Percentiles rank a stretch among this genome's conserved stretches.
Evolutionary conservation across 768 basidiomycete genomes (phyloP).

Genomic region (Mycena venus): DNA sequence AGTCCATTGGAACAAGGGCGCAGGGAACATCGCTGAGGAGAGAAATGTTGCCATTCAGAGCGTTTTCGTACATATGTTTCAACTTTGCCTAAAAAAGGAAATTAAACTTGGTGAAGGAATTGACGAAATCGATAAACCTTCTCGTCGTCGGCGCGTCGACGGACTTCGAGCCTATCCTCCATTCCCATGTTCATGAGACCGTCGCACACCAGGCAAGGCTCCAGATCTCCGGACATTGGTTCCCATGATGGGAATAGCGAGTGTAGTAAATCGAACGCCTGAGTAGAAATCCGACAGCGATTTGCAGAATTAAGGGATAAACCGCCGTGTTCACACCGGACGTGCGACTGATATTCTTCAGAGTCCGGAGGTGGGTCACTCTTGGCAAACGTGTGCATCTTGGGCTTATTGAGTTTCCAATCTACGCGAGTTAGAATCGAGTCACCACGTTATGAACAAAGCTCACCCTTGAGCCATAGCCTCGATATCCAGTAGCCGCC

Average conservation of each 20-base stretch:
- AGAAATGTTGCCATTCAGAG: slow-evolving; percentile 59
- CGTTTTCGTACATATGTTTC: slow-evolving; percentile 71
- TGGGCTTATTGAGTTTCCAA: slow-evolving; percentile 80
- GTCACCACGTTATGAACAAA: slow-evolving; percentile 16
- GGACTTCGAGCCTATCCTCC: slow-evolving; percentile 72
- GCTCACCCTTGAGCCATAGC: slow-evolving; percentile 80
- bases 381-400: slow-evolving; percentile 74
- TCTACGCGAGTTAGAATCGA: slow-evolving; percentile 58
- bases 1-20: slow-evolving; percentile 72
- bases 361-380: slow-evolving; percentile 79
- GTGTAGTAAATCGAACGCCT: slow-evolving; percentile 72
- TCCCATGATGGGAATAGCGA: slow-evolving; percentile 76
- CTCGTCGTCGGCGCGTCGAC: slow-evolving; percentile 81
- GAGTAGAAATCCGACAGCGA: slow-evolving; percentile 71
- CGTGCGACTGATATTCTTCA: slow-evolving; percentile 66
- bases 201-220: slow-evolving; percentile 76
- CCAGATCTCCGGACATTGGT: slow-evolving; percentile 62
- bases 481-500: slow-evolving; percentile 82
- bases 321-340: slow-evolving; percentile 79
- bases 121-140: slow-evolving; percentile 63
- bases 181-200: slow-evolving; percentile 65
- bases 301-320: slow-evolving; percentile 67
- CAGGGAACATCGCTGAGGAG: slow-evolving; percentile 64
- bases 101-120: slow-evolving; percentile 26
- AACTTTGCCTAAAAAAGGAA: slow-evolving; percentile 67